Evolutionary conservation across 257 asterid genomes (phyloP).

Genomic region (Solanum pimpinellifolium): DNA sequence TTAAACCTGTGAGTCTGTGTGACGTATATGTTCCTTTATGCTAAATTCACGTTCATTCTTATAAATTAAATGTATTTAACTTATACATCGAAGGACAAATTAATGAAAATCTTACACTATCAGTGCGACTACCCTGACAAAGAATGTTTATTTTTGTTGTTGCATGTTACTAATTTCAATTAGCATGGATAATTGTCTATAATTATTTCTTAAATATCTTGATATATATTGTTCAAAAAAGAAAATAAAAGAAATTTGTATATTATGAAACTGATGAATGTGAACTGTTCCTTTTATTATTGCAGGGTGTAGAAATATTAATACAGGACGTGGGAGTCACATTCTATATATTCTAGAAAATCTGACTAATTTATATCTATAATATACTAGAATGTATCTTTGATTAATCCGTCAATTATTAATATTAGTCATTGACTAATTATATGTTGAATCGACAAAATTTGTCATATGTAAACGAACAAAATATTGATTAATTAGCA

Average conservation of each 20-base stretch:
- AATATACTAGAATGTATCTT: neutral
- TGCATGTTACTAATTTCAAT: no score
- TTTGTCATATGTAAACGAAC: neutral
- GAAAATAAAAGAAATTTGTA: neutral
- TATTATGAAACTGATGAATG: neutral
- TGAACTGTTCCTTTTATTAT: neutral
- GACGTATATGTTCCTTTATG: no score
- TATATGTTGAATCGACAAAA: neutral
- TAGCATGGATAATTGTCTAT: no score
- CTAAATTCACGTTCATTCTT: neutral
- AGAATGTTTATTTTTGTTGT: no score
- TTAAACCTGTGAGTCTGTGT: no score
- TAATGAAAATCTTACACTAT: no score
- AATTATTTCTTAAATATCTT: no score
- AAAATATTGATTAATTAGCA: neutral
- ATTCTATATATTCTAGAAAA: neutral
- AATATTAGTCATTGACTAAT: neutral
- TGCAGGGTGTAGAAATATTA: neutral
- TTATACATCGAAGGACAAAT: neutral
- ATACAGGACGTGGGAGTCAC: neutral
- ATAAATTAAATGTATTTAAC: neutral
- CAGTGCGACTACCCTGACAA: no score
- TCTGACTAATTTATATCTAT: neutral
- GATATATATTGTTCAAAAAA: no score
- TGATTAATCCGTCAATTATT: neutral